phyloP scores from a whole-genome alignment of 179 eudicot genomes.

The Monotropa hypopitys region DNA sequence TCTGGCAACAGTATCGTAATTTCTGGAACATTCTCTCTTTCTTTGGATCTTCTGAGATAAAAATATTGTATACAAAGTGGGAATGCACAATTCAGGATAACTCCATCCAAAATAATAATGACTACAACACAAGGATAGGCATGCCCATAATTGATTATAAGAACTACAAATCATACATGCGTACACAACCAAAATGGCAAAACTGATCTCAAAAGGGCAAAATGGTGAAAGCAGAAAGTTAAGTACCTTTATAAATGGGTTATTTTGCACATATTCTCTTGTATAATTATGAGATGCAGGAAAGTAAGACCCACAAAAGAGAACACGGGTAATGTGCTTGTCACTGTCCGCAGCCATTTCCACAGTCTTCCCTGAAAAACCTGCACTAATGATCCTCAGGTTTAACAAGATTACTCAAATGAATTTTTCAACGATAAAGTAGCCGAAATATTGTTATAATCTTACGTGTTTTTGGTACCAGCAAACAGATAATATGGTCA shows the following conservation, averaged over 20 bases:
- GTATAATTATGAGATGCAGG: conserved; percentile 58
- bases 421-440: background rate
- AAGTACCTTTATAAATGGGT: conserved; percentile 60
- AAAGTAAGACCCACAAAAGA: conserved; percentile 75
- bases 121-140: background rate
- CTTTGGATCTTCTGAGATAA: background rate
- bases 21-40: background rate
- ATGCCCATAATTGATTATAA: background rate
- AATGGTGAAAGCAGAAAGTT: background rate
- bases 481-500: background rate
- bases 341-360: conserved; percentile 23
- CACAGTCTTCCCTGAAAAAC: conserved; percentile 9
- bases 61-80: too few relatives aligned
- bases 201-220: background rate
- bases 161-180: background rate
- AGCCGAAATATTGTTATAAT: background rate
- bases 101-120: too few relatives aligned
- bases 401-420: background rate
- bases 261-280: conserved; percentile 45
- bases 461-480: background rate
- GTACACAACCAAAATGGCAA: background rate
- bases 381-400: background rate
- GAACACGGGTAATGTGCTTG: conserved; percentile 35
- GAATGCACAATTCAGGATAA: background rate
- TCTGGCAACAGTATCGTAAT: background rate